Evolutionary conservation across 495 filamentous ascomycete species (phyloP).

Genomic region (Thermochaetoides thermophila): DNA sequence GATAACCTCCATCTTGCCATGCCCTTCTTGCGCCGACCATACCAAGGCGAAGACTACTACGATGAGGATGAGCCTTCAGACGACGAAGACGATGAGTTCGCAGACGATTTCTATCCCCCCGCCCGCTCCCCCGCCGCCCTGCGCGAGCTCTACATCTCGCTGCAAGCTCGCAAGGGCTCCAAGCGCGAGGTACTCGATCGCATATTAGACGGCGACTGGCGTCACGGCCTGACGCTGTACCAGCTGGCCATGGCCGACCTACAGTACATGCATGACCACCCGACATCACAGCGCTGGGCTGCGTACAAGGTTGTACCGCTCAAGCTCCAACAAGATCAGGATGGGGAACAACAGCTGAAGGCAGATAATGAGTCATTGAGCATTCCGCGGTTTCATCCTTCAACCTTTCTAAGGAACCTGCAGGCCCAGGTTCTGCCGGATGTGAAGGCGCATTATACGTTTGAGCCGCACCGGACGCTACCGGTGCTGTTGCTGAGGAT

Average conservation of each 20-base stretch:
- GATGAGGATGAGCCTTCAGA: constrained; percentile 27
- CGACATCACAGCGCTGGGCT: constrained; percentile 56
- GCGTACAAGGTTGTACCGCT: constrained; percentile 44
- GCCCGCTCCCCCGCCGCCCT: constrained; percentile 46
- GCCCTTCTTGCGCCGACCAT: constrained; percentile 38
- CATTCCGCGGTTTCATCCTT: constrained; percentile 60
- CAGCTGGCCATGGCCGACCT: constrained; percentile 71
- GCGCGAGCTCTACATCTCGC: constrained; percentile 41
- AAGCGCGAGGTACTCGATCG: constrained; percentile 63
- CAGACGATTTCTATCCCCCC: constrained; percentile 43
- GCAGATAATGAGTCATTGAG: constrained; percentile 29
- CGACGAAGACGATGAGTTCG: constrained; percentile 31
- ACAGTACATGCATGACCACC: constrained; percentile 64
- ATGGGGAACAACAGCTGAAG: constrained; percentile 11
- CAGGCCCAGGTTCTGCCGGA: constrained; percentile 55
- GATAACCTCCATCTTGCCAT: constrained; percentile 39
- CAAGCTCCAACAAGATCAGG: constrained; percentile 21
- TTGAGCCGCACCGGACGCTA: constrained; percentile 45
- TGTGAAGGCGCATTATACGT: constrained; percentile 66
- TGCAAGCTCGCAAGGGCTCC: constrained; percentile 44
- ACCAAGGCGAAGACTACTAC: constrained; percentile 18
- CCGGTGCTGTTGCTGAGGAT: constrained; percentile 60
- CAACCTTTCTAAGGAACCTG: constrained; percentile 59
- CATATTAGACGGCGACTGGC: constrained; percentile 71
- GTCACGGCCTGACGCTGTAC: constrained; percentile 58